phyloP scores from a whole-genome alignment of 2,329 filamentous ascomycete species.

The Emergomyces pasteurianus region DNA sequence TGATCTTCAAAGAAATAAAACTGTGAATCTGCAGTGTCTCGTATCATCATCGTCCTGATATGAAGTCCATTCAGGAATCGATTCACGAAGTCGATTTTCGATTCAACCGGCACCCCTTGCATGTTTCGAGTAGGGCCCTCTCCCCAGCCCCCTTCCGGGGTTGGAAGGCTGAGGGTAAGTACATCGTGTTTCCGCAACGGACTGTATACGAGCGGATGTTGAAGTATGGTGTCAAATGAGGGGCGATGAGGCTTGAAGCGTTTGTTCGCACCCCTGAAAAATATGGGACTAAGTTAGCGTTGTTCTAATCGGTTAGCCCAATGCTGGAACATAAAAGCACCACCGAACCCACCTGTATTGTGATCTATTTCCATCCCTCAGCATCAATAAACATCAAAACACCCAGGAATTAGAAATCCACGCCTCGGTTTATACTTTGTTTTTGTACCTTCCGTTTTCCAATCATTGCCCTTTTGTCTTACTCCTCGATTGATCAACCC shows the following conservation, averaged over 20 bases:
- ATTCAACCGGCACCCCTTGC: not conserved
- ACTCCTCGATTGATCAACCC: not conserved
- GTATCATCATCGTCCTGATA: not conserved
- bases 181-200: not conserved
- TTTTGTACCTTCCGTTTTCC: not conserved
- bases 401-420: not conserved
- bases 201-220: not conserved
- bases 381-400: not conserved
- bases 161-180: not conserved
- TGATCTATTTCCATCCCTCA: not conserved
- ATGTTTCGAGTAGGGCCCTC: not conserved
- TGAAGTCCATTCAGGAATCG: not conserved
- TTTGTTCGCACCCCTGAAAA: not conserved
- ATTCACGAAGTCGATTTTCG: too few relatives aligned
- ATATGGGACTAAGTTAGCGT: not conserved
- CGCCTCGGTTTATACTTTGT: not conserved
- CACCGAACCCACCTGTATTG: not conserved
- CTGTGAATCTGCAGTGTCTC: not conserved
- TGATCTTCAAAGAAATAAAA: not conserved
- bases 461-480: not conserved
- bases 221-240: not conserved
- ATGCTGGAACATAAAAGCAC: not conserved
- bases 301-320: not conserved
- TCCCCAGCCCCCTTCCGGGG: not conserved
- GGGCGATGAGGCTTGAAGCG: not conserved